Conservation (phyloP, 306 rosid species). For the Lathyrus sativus region DNA sequence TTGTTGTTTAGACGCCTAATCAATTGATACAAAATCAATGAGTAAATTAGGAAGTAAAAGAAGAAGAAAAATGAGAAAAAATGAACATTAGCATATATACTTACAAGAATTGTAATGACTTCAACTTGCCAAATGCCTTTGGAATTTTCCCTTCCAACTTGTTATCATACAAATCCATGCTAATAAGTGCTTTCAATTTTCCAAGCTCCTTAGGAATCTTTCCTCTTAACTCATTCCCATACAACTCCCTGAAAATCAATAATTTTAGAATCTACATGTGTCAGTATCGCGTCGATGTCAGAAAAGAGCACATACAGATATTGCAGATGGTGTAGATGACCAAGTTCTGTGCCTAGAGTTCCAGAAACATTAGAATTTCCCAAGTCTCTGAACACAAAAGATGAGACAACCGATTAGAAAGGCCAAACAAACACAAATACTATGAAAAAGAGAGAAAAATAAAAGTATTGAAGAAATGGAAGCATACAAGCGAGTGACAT, state of each 20-base stretch:
- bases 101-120: slow-evolving; percentile 89
- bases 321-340: slow-evolving; percentile 74
- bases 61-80: neutral
- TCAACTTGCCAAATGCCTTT: slow-evolving; percentile 73
- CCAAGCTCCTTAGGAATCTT: slow-evolving; percentile 78
- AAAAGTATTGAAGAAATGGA: neutral
- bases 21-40: slow-evolving; percentile 23
- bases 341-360: slow-evolving; percentile 82
- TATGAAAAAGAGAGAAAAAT: neutral
- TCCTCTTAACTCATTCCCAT: slow-evolving; percentile 71
- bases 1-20: slow-evolving; percentile 75
- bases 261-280: slow-evolving; percentile 28
- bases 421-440: neutral
- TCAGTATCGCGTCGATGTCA: too few relatives aligned
- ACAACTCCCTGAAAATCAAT: slow-evolving; percentile 77
- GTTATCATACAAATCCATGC: slow-evolving; percentile 91
- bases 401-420: slow-evolving; percentile 26
- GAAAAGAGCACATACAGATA: slow-evolving; percentile 57
- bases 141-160: slow-evolving; percentile 79
- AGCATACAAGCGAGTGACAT: slow-evolving; percentile 81
- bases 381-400: slow-evolving; percentile 77
- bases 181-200: slow-evolving; percentile 65
- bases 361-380: slow-evolving; percentile 91
- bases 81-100: slow-evolving; percentile 34
- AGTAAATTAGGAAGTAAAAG: slow-evolving; percentile 14